Conservation (phyloP, 116 monocot species). For the Cymodocea nodosa region DNA sequence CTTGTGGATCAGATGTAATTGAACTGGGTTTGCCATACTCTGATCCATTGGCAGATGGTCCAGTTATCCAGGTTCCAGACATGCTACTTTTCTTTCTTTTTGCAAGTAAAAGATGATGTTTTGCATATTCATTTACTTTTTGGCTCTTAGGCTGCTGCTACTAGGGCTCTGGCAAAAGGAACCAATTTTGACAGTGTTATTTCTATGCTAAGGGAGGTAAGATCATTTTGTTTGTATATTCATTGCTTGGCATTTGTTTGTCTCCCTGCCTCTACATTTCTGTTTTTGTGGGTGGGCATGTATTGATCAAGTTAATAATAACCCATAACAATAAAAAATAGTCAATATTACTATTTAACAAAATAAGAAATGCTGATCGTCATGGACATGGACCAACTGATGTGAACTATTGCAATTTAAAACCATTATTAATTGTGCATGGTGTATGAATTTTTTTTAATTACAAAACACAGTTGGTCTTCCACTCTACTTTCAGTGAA, state of each 20-base stretch:
- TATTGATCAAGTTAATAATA: no score
- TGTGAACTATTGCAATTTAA: no score
- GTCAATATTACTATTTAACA: no score
- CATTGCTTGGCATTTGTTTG: neutral
- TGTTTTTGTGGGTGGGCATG: no score
- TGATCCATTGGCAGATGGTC: slow-evolving; percentile 96
- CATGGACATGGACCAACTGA: no score
- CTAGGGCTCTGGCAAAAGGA: slow-evolving; percentile 74
- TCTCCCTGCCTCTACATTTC: neutral
- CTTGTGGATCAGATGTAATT: slow-evolving; percentile 86
- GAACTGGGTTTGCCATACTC: slow-evolving; percentile 93
- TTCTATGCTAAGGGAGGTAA: slow-evolving; percentile 78
- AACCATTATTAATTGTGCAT: no score
- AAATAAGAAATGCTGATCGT: no score
- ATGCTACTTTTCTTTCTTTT: slow-evolving; percentile 1
- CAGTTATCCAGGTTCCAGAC: slow-evolving; percentile 77
- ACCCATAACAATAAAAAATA: no score
- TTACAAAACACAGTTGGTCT: no score
- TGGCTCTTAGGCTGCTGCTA: slow-evolving; percentile 60
- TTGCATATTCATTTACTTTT: neutral
- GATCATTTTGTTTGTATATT: neutral
- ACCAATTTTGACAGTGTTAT: slow-evolving; percentile 59
- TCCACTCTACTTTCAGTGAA: no score
- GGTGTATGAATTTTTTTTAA: no score
- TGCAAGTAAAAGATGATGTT: neutral